Evolutionary conservation across 2,329 filamentous ascomycete species (phyloP).

Genomic region (Coleophoma crateriformis): DNA sequence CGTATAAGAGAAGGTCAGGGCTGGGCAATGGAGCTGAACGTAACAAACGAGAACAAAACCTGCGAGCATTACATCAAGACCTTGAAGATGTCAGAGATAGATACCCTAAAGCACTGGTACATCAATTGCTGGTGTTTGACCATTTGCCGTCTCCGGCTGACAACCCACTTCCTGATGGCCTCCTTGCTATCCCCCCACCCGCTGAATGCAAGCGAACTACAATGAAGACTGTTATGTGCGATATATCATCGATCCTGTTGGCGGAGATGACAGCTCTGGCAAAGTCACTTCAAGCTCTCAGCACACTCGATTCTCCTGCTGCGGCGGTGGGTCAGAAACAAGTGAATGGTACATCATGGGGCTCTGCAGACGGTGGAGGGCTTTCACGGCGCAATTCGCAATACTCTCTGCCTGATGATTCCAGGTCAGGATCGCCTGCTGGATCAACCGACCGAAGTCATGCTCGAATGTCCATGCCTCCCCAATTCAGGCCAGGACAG

Average conservation of each 20-base stretch:
- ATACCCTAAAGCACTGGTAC: slow-evolving; percentile 71
- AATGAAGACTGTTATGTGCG: slow-evolving; percentile 75
- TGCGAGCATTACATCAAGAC: slow-evolving; percentile 57
- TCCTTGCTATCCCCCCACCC: slow-evolving; percentile 64
- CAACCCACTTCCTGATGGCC: slow-evolving; percentile 57
- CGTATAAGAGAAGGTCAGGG: slow-evolving; percentile 51
- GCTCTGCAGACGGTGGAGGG: slow-evolving; percentile 34
- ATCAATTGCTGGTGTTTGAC: slow-evolving; percentile 78
- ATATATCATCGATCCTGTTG: slow-evolving; percentile 67
- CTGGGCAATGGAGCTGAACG: slow-evolving; percentile 45
- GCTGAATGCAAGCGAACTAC: slow-evolving; percentile 70
- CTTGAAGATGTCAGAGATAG: slow-evolving; percentile 65
- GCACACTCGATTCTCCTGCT: slow-evolving; percentile 72
- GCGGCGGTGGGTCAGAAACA: slow-evolving; percentile 36
- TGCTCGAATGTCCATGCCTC: slow-evolving; percentile 77
- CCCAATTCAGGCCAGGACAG: slow-evolving; percentile 32
- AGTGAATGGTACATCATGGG: slow-evolving; percentile 37
- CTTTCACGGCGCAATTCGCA: slow-evolving; percentile 50
- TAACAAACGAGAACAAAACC: slow-evolving; percentile 46
- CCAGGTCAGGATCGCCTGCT: slow-evolving; percentile 49
- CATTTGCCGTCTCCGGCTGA: slow-evolving; percentile 44
- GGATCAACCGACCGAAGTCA: slow-evolving; percentile 52
- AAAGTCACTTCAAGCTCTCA: slow-evolving; percentile 66
- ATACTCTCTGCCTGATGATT: slow-evolving; percentile 36
- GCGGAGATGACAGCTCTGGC: slow-evolving; percentile 72